Conservation (phyloP, 2,329 filamentous ascomycete genomes). For the Aspergillus ochraceus region DNA sequence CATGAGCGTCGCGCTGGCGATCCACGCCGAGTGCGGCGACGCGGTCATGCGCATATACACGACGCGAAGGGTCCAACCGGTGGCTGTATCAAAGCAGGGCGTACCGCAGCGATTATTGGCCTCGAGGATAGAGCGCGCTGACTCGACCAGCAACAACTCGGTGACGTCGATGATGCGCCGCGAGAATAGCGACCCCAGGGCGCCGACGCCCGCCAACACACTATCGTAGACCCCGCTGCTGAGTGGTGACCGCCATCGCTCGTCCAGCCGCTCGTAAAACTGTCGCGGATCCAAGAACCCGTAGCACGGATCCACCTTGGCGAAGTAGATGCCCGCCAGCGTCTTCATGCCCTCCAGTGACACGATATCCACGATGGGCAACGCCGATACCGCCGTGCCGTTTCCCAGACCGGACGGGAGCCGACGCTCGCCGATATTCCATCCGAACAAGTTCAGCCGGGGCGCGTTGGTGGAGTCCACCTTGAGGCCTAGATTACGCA, state of each 20-base stretch:
- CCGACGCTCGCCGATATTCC: constrained; percentile 48
- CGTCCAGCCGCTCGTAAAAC: constrained; percentile 22
- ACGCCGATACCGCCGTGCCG: neutral
- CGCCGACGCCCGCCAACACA: constrained; percentile 54
- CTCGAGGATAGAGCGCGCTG: constrained; percentile 47
- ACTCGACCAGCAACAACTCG: constrained; percentile 50
- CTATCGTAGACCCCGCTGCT: constrained; percentile 42
- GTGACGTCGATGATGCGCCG: constrained; percentile 39
- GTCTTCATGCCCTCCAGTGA: constrained; percentile 47
- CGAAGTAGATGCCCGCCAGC: constrained; percentile 51
- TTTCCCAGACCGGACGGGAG: constrained; percentile 15
- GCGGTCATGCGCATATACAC: constrained; percentile 54
- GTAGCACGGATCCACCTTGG: constrained; percentile 53
- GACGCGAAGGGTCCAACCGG: constrained; percentile 51
- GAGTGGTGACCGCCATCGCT: constrained; percentile 22
- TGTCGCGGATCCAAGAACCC: constrained; percentile 45
- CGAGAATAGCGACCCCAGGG: constrained; percentile 54
- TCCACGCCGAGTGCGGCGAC: constrained; percentile 50
- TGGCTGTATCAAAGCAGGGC: constrained; percentile 30
- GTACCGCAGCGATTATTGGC: constrained; percentile 15
- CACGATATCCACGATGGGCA: constrained; percentile 47
- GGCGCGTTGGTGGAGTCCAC: constrained; percentile 55
- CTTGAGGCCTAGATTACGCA: constrained; percentile 52
- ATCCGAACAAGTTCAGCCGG: constrained; percentile 54
- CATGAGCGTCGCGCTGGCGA: constrained; percentile 31